A percentile compares a stretch with the other conserved stretches of the same genome.
These are phyloP conservation scores for Aspergillus sparsus DNA, from an alignment of 495 filamentous ascomycete genomes.

Conservation along the genomic window DNA sequence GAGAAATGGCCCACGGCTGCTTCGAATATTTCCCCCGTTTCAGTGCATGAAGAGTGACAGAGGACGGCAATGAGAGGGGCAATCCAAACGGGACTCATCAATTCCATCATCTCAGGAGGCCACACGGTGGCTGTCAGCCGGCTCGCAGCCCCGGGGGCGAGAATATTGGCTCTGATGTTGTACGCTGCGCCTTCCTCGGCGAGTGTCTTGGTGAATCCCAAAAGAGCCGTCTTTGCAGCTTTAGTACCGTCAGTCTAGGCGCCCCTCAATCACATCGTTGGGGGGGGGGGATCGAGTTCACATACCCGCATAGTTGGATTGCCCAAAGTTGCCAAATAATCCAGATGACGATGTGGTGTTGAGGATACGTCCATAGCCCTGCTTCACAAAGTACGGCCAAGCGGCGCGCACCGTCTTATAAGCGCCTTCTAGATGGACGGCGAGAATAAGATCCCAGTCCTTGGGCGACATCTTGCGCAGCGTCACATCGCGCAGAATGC, in stretches of 20 bases:
- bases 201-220: slow-evolving; percentile 96
- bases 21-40: slow-evolving; percentile 89
- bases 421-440: slow-evolving; percentile 88
- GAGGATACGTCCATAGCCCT: slow-evolving; percentile 95
- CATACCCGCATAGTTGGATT: slow-evolving; percentile 88
- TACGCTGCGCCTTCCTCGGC: slow-evolving; percentile 97
- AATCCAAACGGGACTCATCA: slow-evolving; percentile 92
- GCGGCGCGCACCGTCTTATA: slow-evolving; percentile 92
- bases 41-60: slow-evolving; percentile 83
- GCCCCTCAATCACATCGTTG: slow-evolving; percentile 4
- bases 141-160: slow-evolving; percentile 90
- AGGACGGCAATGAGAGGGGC: slow-evolving; percentile 93
- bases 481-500: slow-evolving; percentile 91
- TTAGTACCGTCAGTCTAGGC: slow-evolving; percentile 20
- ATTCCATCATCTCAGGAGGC: slow-evolving; percentile 87
- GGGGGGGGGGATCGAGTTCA: not conserved
- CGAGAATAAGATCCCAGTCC: slow-evolving; percentile 94
- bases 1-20: slow-evolving; percentile 90
- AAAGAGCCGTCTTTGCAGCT: slow-evolving; percentile 92
- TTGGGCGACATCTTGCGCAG: slow-evolving; percentile 98
- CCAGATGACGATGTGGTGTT: slow-evolving; percentile 95
- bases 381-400: slow-evolving; percentile 96
- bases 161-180: slow-evolving; percentile 94
- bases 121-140: slow-evolving; percentile 98
- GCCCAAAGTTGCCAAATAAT: slow-evolving; percentile 93